Percentiles rank a stretch among this genome's conserved stretches.
Evolutionary conservation across 805 yeast genomes (phyloP).

Genomic region (Candida glaebosa): DNA sequence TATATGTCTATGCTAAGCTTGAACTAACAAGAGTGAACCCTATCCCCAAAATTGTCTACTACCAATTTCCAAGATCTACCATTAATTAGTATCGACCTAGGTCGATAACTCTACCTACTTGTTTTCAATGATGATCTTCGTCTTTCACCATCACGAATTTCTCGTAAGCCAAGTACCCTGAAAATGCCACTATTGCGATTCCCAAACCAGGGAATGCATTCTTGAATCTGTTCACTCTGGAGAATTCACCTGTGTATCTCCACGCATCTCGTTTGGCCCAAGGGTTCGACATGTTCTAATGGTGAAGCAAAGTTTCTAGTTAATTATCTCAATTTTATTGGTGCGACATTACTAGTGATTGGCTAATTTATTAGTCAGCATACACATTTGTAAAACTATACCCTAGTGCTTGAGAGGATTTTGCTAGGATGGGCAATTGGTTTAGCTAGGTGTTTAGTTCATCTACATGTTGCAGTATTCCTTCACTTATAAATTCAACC

Average conservation of each 20-base stretch:
- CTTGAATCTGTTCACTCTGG: constrained; percentile 63
- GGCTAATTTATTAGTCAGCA: not conserved
- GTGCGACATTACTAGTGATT: not conserved
- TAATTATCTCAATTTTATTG: not conserved
- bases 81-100: not conserved
- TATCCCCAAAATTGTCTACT: too few relatives aligned
- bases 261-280: constrained; percentile 78
- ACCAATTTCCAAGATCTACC: not conserved
- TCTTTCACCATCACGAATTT: constrained; percentile 41
- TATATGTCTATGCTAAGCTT: not conserved
- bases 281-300: constrained; percentile 25
- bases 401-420: too few relatives aligned
- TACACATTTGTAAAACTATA: constrained; percentile 13
- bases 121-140: constrained; percentile 28
- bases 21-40: not conserved
- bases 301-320: not conserved
- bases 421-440: too few relatives aligned
- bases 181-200: constrained; percentile 72
- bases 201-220: constrained; percentile 80
- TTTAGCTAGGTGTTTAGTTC: too few relatives aligned
- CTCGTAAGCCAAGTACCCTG: constrained; percentile 61
- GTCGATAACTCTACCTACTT: constrained; percentile 3
- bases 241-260: constrained; percentile 83
- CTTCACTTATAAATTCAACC: constrained; percentile 2
- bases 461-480: too few relatives aligned